Conservation (phyloP, 306 rosid species). For the Morella rubra region DNA sequence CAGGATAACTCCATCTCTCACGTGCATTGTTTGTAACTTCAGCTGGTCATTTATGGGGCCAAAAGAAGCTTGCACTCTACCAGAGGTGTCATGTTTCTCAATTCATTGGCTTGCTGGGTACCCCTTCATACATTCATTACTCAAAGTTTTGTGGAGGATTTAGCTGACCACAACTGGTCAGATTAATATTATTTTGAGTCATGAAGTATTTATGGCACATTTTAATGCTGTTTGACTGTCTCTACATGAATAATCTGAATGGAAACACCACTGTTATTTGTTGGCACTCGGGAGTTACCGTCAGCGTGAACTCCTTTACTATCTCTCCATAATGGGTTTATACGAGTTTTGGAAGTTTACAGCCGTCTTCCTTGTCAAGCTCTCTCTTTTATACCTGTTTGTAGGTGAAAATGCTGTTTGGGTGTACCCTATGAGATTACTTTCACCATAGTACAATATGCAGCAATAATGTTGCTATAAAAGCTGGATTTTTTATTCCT, state of each 20-base stretch:
- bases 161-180: background rate
- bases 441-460: background rate
- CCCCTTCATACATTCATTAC: background rate
- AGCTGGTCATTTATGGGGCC: background rate
- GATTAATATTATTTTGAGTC: background rate
- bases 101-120: background rate
- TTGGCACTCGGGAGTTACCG: background rate
- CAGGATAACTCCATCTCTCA: background rate
- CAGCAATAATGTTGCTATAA: background rate
- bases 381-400: background rate
- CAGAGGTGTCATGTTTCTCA: background rate
- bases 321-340: background rate
- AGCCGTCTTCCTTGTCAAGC: background rate
- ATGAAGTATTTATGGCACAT: background rate
- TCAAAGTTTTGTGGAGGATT: background rate
- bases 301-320: background rate
- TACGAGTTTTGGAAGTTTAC: background rate
- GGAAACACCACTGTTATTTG: background rate
- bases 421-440: background rate
- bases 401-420: background rate
- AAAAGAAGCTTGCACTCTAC: background rate
- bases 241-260: background rate
- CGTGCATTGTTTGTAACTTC: background rate
- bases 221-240: background rate
- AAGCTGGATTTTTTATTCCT: background rate